These are phyloP conservation scores for Gossypium thurberi DNA, from an alignment of 345 rosid genomes.

Conservation along the genomic window DNA sequence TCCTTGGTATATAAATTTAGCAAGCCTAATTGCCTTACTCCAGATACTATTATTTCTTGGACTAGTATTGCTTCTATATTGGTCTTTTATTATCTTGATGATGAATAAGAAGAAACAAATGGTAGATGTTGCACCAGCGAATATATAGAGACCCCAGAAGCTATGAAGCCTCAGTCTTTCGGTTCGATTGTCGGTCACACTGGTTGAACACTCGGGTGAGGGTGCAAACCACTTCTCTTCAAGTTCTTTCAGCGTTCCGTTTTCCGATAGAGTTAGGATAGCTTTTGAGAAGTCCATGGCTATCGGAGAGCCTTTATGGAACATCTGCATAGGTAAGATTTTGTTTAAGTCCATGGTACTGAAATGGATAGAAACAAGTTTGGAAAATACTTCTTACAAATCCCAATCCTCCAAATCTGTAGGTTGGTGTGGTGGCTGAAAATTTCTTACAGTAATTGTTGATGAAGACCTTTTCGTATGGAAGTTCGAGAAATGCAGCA, in stretches of 20 bases:
- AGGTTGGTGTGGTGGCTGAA: slow-evolving; percentile 16
- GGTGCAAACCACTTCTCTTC: slow-evolving; percentile 28
- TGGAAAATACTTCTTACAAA: slow-evolving; percentile 30
- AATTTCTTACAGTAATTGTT: slow-evolving; percentile 27
- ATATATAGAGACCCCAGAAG: neutral
- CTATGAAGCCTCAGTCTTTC: neutral
- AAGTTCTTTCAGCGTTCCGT: slow-evolving; percentile 19
- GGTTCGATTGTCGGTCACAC: too few species aligned
- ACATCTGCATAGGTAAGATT: slow-evolving; percentile 25
- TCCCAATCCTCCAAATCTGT: slow-evolving; percentile 52
- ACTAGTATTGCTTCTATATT: neutral
- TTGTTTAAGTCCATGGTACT: too few species aligned
- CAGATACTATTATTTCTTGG: neutral
- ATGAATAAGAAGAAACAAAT: neutral
- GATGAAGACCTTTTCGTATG: slow-evolving; percentile 40
- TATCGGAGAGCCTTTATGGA: slow-evolving; percentile 45
- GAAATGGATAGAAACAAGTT: too few species aligned
- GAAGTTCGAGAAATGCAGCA: slow-evolving; percentile 49
- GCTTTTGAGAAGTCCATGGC: slow-evolving; percentile 38
- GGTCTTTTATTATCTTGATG: neutral
- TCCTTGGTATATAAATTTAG: slow-evolving; percentile 7
- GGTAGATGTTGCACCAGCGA: neutral
- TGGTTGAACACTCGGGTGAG: slow-evolving; percentile 14
- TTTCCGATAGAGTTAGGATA: slow-evolving; percentile 33
- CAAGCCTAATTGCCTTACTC: slow-evolving; percentile 8